Evolutionary conservation across 1,284 basidiomycete species (phyloP).

Genomic region (Irpex rosettiformis): DNA sequence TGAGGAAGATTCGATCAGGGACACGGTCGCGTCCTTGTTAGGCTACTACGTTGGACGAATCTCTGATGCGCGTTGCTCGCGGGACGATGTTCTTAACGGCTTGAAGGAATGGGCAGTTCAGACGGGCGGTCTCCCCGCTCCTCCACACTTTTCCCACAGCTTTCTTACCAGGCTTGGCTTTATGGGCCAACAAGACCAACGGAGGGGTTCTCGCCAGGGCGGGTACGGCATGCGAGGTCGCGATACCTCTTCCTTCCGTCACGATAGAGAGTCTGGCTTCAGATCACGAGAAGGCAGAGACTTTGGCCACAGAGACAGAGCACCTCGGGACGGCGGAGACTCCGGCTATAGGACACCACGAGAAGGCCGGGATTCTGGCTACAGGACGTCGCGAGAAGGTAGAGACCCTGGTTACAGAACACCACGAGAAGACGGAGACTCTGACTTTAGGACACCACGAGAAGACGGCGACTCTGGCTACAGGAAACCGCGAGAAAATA

Average conservation of each 20-base stretch:
- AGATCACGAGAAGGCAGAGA: not conserved
- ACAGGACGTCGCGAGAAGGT: too few relatives aligned
- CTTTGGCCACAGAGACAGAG: not conserved
- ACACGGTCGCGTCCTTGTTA: constrained; percentile 68
- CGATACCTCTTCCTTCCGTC: too few relatives aligned
- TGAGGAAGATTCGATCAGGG: constrained; percentile 54
- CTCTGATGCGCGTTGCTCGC: constrained; percentile 46
- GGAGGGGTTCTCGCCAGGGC: not conserved
- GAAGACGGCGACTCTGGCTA: too few relatives aligned
- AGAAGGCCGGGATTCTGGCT: too few relatives aligned
- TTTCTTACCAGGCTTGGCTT: constrained; percentile 44
- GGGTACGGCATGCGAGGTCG: not conserved
- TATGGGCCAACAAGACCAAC: not conserved
- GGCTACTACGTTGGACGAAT: constrained; percentile 73
- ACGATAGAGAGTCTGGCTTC: too few relatives aligned
- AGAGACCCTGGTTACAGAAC: too few relatives aligned
- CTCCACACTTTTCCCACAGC: constrained; percentile 45
- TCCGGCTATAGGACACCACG: not conserved
- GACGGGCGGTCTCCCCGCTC: constrained; percentile 44
- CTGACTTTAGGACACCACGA: too few relatives aligned
- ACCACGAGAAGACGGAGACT: too few relatives aligned
- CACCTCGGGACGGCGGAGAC: not conserved
- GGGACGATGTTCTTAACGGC: constrained; percentile 53
- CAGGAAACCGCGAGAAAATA: too few relatives aligned
- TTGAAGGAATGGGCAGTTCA: constrained; percentile 64